Base-by-base conservation (phyloP, 805 yeast genomes). In the Kodamaea leandrae region DNA sequence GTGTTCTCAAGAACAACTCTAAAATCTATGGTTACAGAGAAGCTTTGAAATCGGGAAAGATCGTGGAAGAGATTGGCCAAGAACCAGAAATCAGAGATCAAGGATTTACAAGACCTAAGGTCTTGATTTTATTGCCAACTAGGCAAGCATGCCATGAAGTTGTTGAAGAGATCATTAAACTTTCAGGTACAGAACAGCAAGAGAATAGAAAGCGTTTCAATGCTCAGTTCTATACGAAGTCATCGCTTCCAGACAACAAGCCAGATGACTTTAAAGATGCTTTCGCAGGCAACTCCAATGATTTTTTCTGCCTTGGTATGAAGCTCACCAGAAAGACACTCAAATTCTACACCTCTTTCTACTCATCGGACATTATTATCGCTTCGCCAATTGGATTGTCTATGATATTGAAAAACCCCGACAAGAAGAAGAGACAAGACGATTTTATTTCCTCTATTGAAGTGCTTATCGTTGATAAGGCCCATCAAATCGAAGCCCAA, bases 81-180 rank as follows among this genome's bases (percentile, higher is more conserved):
- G 81, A 76, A 45, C 77, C 77, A 9, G 95, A 87, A 52, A 72
- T 75, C 48, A 68, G 95, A 42, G 99, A 93, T 59, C 98, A 93
- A 61, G 98, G 99, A 20, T 93, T 88, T 59, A 90, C 96, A 0
- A 74, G 98, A 47, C 96, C 99, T 1, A 90, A 89, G 54, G 89
- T 84, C 1, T 64, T 93, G 42, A 78, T 91, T 4, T 62, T 93
- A 18, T 66, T 87, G 29, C 98, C 99, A 9, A 87, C 96, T 0
- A 76, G 96, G 54, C 76, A 88, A 50, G 66, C 83, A 7, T 88
- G 93, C 19, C 82, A 78, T 56, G 78, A 81, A 44, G 71, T 88
- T 13, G 80, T 90, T 15, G 74, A 76, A 32, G 72, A 76, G 25
- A 51, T 93, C 27, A 78, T 83, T 27, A 63, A 71, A 26, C 63